These are phyloP conservation scores for Lasiosphaeriaceae sp. DNA, from an alignment of 495 filamentous ascomycete genomes.

Conservation along the genomic window DNA sequence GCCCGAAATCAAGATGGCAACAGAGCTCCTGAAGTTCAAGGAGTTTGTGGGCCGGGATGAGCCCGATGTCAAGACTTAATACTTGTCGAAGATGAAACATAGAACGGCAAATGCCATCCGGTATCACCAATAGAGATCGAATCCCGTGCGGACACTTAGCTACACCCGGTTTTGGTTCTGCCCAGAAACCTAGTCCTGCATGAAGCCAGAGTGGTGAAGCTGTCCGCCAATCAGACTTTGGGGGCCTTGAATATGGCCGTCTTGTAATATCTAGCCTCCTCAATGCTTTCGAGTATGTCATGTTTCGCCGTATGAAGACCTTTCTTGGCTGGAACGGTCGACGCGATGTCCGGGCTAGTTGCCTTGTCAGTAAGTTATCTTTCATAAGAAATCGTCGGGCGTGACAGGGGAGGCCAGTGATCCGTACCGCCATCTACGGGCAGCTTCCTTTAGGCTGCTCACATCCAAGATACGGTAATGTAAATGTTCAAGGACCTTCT, in stretches of 20 bases:
- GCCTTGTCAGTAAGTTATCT: slow-evolving; percentile 6
- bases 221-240: slow-evolving; percentile 1
- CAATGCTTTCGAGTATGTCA: slow-evolving; percentile 94
- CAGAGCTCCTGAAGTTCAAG: slow-evolving; percentile 81
- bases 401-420: background rate
- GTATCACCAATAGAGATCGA: no score
- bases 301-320: slow-evolving; percentile 75
- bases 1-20: slow-evolving; percentile 79
- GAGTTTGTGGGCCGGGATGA: slow-evolving; percentile 84
- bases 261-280: slow-evolving; percentile 80
- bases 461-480: slow-evolving; percentile 92
- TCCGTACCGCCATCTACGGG: slow-evolving; percentile 66
- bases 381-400: no score
- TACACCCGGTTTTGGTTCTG: no score
- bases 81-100: background rate
- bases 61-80: slow-evolving; percentile 90
- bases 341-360: slow-evolving; percentile 12
- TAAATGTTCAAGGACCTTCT: slow-evolving; percentile 65
- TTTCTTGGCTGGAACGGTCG: slow-evolving; percentile 62
- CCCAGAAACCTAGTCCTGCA: no score
- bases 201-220: no score
- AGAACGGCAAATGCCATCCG: no score
- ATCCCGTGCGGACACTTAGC: no score
- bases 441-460: slow-evolving; percentile 85
- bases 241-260: slow-evolving; percentile 51